phyloP scores from a whole-genome alignment of 371 early-diverging fungal genomes.

The Modicella reniformis region DNA sequence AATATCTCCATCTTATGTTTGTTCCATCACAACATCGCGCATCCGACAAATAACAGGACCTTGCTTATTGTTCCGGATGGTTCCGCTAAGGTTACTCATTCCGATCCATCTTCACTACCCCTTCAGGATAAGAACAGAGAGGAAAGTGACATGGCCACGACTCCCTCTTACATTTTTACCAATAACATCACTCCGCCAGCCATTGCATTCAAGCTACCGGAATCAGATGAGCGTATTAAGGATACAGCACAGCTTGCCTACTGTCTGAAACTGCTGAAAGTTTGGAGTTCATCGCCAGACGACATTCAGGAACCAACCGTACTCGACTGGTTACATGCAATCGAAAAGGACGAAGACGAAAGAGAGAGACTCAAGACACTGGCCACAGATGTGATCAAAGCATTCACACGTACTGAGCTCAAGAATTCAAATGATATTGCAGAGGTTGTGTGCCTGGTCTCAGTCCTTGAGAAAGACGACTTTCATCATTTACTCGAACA shows the following conservation, averaged over 20 bases:
- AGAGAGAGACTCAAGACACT: not conserved
- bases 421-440: not conserved
- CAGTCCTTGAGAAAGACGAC: not conserved
- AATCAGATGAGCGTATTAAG: not conserved
- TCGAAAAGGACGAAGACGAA: not conserved
- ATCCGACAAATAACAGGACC: too few relatives aligned
- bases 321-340: not conserved
- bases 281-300: not conserved
- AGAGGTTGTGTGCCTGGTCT: slow-evolving; percentile 2
- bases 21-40: too few relatives aligned
- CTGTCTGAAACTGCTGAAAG: not conserved
- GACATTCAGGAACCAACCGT: not conserved
- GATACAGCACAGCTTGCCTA: not conserved
- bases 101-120: too few relatives aligned
- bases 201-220: not conserved
- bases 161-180: not conserved
- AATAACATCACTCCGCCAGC: not conserved
- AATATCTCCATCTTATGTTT: not conserved
- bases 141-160: too few relatives aligned
- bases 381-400: not conserved
- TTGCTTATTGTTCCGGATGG: too few relatives aligned
- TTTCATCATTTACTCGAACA: not conserved
- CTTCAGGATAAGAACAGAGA: too few relatives aligned
- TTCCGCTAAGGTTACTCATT: too few relatives aligned
- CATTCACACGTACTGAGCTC: not conserved